Base-by-base conservation (phyloP, 2,329 filamentous ascomycete genomes). In the Scopulariopsis brevicaulis region DNA sequence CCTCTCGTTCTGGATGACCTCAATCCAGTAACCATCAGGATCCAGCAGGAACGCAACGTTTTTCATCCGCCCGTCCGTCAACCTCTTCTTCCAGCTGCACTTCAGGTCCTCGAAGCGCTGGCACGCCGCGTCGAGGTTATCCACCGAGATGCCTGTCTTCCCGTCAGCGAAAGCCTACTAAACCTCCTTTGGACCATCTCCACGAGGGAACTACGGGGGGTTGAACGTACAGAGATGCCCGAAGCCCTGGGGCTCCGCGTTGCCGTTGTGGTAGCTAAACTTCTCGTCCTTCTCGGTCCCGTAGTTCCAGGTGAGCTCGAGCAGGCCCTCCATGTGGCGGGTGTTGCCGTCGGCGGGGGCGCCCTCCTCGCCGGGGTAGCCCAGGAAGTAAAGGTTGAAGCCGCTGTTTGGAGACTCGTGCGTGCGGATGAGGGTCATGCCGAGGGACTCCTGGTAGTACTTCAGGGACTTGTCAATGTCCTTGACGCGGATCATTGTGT, bases 401-500 rank as follows among this genome's bases (percentile, higher is more conserved):
- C 82, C 83, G 20, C 83, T 85, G 34, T 82, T 81, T 24, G 81
- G 73, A 64, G 83, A 86, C 73, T 96, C 89, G 12, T 72, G 73
- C 2, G 84, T 92, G 60, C 89, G 84, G 66, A 93, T 75, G 40
- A 95, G 79, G 25, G 80, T 82, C 94, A 97, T 96, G 60, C 94
- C 94, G 72, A 97, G 79, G 32, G 89, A 80, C 7, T 96, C 90
- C 70, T 93, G 81, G 74, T 93, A 93, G 70, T 89, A 93, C 66
- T 85, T 83, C 66, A 92, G 76, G 15, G 85, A 89, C 71, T 83
- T 84, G 68, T 89, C 80, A 25, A 79, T 77, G 64, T 89, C 84
- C 75, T 96, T 97, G 74, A 97, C 87, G 34, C 94, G 89, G 64
- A 99, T 83, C 94, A 97, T 97, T 59, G 89, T 91, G 74, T 94